These are phyloP conservation scores for Aspergillus affinis DNA, from an alignment of 495 filamentous ascomycete species.

Conservation along the genomic window DNA sequence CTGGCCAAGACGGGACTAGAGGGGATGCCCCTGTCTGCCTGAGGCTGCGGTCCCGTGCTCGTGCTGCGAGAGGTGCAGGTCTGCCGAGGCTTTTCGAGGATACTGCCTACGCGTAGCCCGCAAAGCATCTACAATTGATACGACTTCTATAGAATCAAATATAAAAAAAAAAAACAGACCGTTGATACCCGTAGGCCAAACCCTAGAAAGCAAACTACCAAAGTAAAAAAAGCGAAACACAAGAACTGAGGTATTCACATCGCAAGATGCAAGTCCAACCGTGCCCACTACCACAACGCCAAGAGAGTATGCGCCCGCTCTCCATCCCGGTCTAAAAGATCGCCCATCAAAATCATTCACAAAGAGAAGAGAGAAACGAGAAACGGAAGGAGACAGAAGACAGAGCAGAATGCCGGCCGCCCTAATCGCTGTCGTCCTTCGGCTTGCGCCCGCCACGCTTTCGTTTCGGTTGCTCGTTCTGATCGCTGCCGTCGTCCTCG, in stretches of 20 bases:
- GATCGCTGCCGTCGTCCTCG: constrained; percentile 51
- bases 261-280: constrained; percentile 25
- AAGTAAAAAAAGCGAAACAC: constrained; percentile 13
- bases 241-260: constrained; percentile 29
- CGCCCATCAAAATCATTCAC: constrained; percentile 26
- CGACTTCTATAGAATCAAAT: too few species aligned
- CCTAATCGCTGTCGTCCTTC: constrained; percentile 49
- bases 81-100: too few species aligned
- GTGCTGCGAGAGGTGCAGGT: too few species aligned
- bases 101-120: too few species aligned
- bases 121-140: too few species aligned
- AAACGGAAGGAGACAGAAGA: constrained; percentile 1
- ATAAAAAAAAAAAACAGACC: too few species aligned
- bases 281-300: constrained; percentile 30
- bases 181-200: constrained; percentile 44
- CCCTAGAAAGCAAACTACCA: constrained; percentile 9
- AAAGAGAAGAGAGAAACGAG: constrained; percentile 4
- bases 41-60: not conserved
- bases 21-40: not conserved
- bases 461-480: constrained; percentile 51
- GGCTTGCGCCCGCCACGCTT: constrained; percentile 46
- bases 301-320: constrained; percentile 31
- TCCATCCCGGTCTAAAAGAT: constrained; percentile 33
- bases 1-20: not conserved
- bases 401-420: not conserved